Evolutionary conservation across 1,284 basidiomycete genomes (phyloP).

Genomic region (Inonotus obliquus): DNA sequence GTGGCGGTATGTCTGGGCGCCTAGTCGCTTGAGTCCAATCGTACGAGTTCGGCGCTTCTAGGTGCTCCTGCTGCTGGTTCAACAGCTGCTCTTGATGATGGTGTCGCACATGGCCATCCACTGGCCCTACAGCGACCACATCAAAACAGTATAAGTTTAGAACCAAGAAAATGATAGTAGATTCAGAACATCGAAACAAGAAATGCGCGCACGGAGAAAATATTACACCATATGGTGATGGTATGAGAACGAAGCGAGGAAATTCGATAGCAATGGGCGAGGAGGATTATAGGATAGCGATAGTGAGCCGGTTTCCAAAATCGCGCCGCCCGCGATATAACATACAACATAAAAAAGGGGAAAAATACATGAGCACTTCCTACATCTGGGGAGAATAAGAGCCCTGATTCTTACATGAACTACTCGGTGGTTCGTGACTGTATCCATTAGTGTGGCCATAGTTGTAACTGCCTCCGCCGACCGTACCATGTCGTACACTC

Average conservation of each 20-base stretch:
- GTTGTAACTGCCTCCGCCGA: background rate
- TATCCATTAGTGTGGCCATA: background rate
- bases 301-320: background rate
- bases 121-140: conserved; percentile 1
- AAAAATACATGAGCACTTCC: conserved; percentile 8
- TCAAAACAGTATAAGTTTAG: background rate
- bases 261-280: background rate
- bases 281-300: background rate
- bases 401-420: conserved; percentile 14
- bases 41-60: background rate
- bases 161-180: background rate
- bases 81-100: background rate
- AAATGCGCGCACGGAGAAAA: background rate
- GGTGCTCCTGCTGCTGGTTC: background rate
- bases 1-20: conserved; percentile 9
- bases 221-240: background rate
- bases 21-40: background rate
- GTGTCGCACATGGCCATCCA: background rate
- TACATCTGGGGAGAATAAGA: conserved; percentile 5
- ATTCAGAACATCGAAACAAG: conserved; percentile 3
- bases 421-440: background rate
- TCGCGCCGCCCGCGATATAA: background rate
- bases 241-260: background rate
- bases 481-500: background rate
- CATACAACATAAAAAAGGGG: conserved; percentile 5